These are phyloP conservation scores for Spatholobus suberectus DNA, from an alignment of 306 rosid genomes.

Conservation along the genomic window DNA sequence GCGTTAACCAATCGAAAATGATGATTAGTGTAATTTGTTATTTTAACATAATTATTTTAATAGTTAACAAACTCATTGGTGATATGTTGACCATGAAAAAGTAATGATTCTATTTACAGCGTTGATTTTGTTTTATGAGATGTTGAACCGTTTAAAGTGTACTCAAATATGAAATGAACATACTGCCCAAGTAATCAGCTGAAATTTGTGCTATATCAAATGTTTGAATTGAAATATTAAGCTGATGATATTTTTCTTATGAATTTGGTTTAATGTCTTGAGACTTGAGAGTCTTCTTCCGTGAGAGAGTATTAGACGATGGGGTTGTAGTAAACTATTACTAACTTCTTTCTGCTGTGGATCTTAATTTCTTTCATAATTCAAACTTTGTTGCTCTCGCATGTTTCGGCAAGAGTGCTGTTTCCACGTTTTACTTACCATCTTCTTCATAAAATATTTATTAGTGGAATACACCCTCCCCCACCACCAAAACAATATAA, in stretches of 20 bases:
- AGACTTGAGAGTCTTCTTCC: neutral
- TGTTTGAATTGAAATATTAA: neutral
- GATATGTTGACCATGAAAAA: neutral
- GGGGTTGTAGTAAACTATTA: no score
- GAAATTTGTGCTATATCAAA: neutral
- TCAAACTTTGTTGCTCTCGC: neutral
- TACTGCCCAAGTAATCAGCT: neutral
- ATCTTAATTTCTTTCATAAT: slow-evolving; percentile 2
- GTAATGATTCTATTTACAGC: neutral
- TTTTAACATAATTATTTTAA: no score
- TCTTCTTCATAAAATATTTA: neutral
- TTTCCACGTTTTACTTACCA: neutral
- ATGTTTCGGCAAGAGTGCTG: neutral
- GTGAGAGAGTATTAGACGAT: neutral
- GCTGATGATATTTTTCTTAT: neutral
- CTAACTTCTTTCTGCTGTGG: neutral
- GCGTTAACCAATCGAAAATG: no score
- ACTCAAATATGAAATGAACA: neutral
- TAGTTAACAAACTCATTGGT: no score
- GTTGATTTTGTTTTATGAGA: neutral
- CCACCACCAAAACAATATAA: neutral
- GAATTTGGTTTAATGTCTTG: neutral
- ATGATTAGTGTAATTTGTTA: no score
- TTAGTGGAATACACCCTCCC: neutral
- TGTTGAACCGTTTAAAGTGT: neutral